phyloP scores from a whole-genome alignment of 768 basidiomycete species.

The Chlorophyllum brunneum region DNA sequence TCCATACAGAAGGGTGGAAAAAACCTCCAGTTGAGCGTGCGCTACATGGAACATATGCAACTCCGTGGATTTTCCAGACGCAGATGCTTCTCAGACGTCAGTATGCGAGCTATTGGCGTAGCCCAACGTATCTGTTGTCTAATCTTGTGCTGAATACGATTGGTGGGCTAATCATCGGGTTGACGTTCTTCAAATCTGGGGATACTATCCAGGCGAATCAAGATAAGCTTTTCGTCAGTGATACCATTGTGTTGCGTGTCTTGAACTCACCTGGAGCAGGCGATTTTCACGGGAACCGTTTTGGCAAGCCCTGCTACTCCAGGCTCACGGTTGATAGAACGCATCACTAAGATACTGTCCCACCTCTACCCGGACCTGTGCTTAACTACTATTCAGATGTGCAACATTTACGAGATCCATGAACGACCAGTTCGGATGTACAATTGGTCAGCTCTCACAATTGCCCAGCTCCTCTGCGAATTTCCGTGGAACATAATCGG shows the following conservation, averaged over 20 bases:
- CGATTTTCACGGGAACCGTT: constrained; percentile 56
- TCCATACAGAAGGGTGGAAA: constrained; percentile 47
- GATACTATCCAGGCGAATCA: constrained; percentile 53
- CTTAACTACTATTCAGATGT: constrained; percentile 26
- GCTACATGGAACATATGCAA: constrained; percentile 43
- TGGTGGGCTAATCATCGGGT: constrained; percentile 54
- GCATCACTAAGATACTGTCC: too few species aligned
- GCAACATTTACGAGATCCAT: constrained; percentile 64
- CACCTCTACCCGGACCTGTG: neutral
- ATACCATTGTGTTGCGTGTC: constrained; percentile 4
- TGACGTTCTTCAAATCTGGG: constrained; percentile 61
- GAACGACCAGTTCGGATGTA: constrained; percentile 66
- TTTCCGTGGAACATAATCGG: constrained; percentile 65
- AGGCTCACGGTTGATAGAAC: neutral
- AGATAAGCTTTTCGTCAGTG: constrained; percentile 61
- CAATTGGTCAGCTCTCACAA: constrained; percentile 56
- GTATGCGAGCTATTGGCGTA: constrained; percentile 46
- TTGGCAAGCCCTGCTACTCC: constrained; percentile 27
- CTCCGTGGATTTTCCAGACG: constrained; percentile 49
- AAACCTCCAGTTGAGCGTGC: constrained; percentile 34
- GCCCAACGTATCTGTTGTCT: constrained; percentile 57
- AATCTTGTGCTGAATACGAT: constrained; percentile 54
- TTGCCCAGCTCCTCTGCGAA: constrained; percentile 53
- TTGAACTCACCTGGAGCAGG: constrained; percentile 27
- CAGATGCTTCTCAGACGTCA: constrained; percentile 40